Evolutionary conservation across 129 eudicot genomes (phyloP), one percentile per base, ranked within the genome.

Genomic region (carrot (Daucus carota)): DNA sequence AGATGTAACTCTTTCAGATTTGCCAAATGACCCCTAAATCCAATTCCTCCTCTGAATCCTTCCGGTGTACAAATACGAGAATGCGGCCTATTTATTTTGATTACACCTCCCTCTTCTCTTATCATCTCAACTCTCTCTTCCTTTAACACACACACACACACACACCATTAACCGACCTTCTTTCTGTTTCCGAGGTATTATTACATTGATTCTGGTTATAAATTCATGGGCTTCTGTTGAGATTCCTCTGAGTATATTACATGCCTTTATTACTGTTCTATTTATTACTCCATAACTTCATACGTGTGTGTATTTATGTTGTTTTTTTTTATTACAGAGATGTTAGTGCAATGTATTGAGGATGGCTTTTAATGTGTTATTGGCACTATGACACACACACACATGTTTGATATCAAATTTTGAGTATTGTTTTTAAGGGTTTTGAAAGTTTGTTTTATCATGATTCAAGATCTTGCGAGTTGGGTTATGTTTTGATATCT

Each of bases 61-160:
- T 50, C 41, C 65, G 18, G 54, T 62, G 70, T 70, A 77, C 54
- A 71, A 70, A 52, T 54, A 78, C 54, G 81, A 67, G 76, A 41
- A 52, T 70, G 72, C 76, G 40, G 43, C 71, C 38, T 63, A 13
- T 5, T 29, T 26, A 52, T 36, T 28, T 52, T 78, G 59, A 60
- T 57, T n/a, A 18, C 76, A 50, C 68, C 17, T 70, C 50, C 52
- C 41, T 68, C 47, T 38, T 54, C 50, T 29, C 24, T 73, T 50
- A 20, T 60, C 76, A 52, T 16, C 71, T 45, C 8, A 52, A 70
- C 5, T 78, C 31, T 14, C 40, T 70, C 60, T 60, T 70, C 5
- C 70, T 42, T 71, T 78, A 63, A 14, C 5, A 59, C 26, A 24
- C 33, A 10, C 11, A 63, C 3, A 29, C 28, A 26, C 4, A 0